phyloP scores from a whole-genome alignment of 2,329 filamentous ascomycete species.

The Bipolaris victoriae region DNA sequence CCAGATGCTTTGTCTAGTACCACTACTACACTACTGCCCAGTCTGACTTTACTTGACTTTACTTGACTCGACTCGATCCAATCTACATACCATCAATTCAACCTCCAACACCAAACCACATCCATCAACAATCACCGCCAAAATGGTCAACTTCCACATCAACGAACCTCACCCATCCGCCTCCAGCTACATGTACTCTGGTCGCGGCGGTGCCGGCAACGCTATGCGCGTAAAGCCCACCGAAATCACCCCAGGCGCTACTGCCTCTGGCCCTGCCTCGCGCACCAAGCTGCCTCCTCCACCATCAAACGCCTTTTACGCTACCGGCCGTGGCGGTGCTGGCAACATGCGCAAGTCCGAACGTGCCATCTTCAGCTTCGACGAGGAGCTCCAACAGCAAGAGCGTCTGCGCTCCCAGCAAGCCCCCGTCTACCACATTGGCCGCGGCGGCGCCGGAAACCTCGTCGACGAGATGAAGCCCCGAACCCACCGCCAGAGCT shows the following conservation, averaged over 20 bases:
- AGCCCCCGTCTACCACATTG: slow-evolving; percentile 68
- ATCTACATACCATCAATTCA: not conserved
- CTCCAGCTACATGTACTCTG: slow-evolving; percentile 58
- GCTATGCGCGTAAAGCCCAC: slow-evolving; percentile 61
- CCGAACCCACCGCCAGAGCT: slow-evolving; percentile 37
- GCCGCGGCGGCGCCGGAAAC: slow-evolving; percentile 67
- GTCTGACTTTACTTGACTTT: not conserved
- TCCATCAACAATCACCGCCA: slow-evolving; percentile 26
- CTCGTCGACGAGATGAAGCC: slow-evolving; percentile 50
- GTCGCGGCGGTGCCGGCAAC: slow-evolving; percentile 66
- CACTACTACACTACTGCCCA: not conserved
- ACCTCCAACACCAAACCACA: too few species aligned
- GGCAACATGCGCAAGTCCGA: slow-evolving; percentile 65
- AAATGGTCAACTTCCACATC: slow-evolving; percentile 58
- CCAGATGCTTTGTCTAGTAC: slow-evolving; percentile 9
- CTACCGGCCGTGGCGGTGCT: slow-evolving; percentile 70
- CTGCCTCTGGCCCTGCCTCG: slow-evolving; percentile 56
- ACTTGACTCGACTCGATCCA: slow-evolving; percentile 19
- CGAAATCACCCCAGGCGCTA: slow-evolving; percentile 57
- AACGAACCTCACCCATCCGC: slow-evolving; percentile 68
- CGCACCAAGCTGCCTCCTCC: slow-evolving; percentile 57
- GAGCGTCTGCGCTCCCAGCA: slow-evolving; percentile 60
- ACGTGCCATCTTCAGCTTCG: slow-evolving; percentile 70
- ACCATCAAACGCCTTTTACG: slow-evolving; percentile 61
- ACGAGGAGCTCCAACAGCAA: slow-evolving; percentile 68